Evolutionary conservation across 352 stramenopile genomes (phyloP).

Genomic region (Phytopythium boreale): DNA sequence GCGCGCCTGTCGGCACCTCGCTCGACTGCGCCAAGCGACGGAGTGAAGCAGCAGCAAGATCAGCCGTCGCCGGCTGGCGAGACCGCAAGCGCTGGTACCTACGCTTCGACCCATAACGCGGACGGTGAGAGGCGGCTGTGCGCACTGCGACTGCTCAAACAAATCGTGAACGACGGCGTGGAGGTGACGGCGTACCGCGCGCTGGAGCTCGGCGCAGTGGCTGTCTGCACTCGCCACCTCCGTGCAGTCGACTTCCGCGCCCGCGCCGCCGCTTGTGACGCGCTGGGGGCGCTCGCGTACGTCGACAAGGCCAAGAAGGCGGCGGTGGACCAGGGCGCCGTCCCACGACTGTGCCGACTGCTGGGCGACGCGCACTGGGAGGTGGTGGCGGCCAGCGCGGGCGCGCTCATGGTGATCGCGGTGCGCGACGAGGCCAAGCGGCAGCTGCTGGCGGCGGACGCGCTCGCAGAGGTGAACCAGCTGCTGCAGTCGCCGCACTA

Average conservation of each 20-base stretch:
- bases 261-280: slow-evolving; percentile 48
- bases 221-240: slow-evolving; percentile 38
- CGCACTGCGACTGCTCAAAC: slow-evolving; percentile 57
- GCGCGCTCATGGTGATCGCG: slow-evolving; percentile 64
- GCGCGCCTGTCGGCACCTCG: slow-evolving; percentile 42
- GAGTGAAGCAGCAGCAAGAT: not conserved
- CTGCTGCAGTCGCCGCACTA: slow-evolving; percentile 57
- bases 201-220: slow-evolving; percentile 50
- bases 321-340: slow-evolving; percentile 45
- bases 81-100: not conserved
- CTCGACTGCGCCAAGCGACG: not conserved
- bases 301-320: slow-evolving; percentile 56
- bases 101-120: not conserved
- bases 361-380: slow-evolving; percentile 54
- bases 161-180: slow-evolving; percentile 63
- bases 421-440: slow-evolving; percentile 71
- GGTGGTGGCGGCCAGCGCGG: slow-evolving; percentile 44
- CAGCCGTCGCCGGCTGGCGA: not conserved
- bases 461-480: slow-evolving; percentile 46
- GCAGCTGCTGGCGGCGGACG: slow-evolving; percentile 47
- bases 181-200: slow-evolving; percentile 42
- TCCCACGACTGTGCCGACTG: slow-evolving; percentile 55
- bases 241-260: slow-evolving; percentile 36
- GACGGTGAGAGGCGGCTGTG: slow-evolving; percentile 27
- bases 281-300: slow-evolving; percentile 50